These are phyloP conservation scores for Kwoniella sp. DNA, from an alignment of 768 basidiomycete species.

Conservation along the genomic window DNA sequence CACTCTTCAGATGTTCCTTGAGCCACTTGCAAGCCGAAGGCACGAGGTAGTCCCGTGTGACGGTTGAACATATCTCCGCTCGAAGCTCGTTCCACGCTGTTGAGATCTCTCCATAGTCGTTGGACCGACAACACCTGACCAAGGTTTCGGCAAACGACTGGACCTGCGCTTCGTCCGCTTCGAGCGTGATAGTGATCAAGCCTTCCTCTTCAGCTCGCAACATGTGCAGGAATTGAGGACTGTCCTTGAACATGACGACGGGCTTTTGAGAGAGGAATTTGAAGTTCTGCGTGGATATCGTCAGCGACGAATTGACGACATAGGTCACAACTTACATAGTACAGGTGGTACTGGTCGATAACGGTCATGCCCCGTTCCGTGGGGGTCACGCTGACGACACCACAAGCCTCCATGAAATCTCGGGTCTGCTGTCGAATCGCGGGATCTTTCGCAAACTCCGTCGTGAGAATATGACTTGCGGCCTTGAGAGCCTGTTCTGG, in stretches of 20 bases:
- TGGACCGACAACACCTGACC: constrained; percentile 80
- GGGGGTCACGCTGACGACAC: constrained; percentile 70
- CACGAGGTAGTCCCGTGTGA: constrained; percentile 73
- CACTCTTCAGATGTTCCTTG: constrained; percentile 79
- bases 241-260: constrained; percentile 63
- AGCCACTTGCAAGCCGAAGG: constrained; percentile 83
- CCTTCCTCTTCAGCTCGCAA: constrained; percentile 85
- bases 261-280: constrained; percentile 85
- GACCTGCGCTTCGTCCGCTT: constrained; percentile 58
- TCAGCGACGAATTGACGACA: neutral
- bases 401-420: constrained; percentile 67
- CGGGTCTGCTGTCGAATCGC: constrained; percentile 74
- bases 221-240: constrained; percentile 82
- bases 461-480: constrained; percentile 66
- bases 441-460: constrained; percentile 90
- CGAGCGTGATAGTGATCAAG: constrained; percentile 71
- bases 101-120: constrained; percentile 72
- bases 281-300: constrained; percentile 62
- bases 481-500: constrained; percentile 40
- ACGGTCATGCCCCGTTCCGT: constrained; percentile 71
- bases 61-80: constrained; percentile 69
- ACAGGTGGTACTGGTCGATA: constrained; percentile 55
- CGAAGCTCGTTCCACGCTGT: constrained; percentile 89
- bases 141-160: constrained; percentile 69
- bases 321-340: constrained; percentile 51